Evolutionary conservation across 2,329 filamentous ascomycete genomes (phyloP).

Genomic region (Pseudogymnoascus sp.): DNA sequence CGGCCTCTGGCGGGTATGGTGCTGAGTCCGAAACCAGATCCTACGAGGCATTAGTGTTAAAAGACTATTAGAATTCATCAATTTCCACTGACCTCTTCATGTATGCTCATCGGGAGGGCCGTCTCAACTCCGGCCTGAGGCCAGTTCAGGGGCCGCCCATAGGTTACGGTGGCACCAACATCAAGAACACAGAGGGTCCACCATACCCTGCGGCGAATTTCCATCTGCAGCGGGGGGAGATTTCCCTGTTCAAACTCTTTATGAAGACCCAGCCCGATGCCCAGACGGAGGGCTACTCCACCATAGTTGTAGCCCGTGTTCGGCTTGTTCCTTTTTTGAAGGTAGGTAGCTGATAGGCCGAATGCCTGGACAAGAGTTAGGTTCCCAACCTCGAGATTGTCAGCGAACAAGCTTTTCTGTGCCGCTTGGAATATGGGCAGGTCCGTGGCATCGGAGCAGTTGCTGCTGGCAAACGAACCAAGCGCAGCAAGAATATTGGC

Average conservation of each 20-base stretch:
- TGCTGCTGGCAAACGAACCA: constrained; percentile 17
- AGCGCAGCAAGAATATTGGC: constrained; percentile 17
- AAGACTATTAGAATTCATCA: not conserved
- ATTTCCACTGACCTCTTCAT: constrained; percentile 14
- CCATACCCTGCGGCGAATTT: constrained; percentile 17
- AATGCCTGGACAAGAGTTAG: constrained; percentile 40
- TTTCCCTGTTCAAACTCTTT: constrained; percentile 19
- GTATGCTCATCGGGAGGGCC: constrained; percentile 15
- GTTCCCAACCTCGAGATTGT: constrained; percentile 39
- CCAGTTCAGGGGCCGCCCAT: constrained; percentile 16
- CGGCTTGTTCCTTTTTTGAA: constrained; percentile 44
- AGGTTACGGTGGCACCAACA: constrained; percentile 18
- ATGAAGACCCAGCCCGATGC: constrained; percentile 46
- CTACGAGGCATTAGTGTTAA: not conserved
- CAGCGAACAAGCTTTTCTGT: constrained; percentile 32
- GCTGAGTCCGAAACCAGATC: constrained; percentile 1
- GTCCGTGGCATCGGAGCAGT: constrained; percentile 14
- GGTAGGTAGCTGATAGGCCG: constrained; percentile 40
- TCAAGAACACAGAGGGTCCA: constrained; percentile 19
- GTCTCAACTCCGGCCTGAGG: constrained; percentile 16
- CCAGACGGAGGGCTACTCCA: constrained; percentile 89
- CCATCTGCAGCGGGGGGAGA: constrained; percentile 16
- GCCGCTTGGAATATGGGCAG: constrained; percentile 14
- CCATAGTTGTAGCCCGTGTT: constrained; percentile 62
- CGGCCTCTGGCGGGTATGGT: not conserved